Percentiles rank a stretch among this genome's conserved stretches.
These are phyloP conservation scores for Bipolaris victoriae DNA, from an alignment of 2,329 filamentous ascomycete genomes.

Conservation along the genomic window DNA sequence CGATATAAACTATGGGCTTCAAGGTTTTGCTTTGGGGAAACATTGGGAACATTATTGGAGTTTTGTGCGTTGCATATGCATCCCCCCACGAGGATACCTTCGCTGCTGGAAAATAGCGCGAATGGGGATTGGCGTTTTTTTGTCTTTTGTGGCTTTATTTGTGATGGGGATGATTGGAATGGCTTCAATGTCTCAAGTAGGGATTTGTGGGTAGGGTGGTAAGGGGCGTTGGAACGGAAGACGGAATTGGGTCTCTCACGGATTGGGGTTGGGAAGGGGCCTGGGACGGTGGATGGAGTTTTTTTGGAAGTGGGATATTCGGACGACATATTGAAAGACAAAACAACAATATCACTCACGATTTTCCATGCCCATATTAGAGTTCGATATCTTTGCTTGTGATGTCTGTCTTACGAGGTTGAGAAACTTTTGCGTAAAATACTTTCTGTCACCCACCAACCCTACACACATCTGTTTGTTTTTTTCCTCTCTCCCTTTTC, in stretches of 20 bases:
- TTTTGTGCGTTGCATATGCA: slow-evolving; percentile 37
- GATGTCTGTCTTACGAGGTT: background rate
- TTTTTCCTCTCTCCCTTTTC: too few species aligned
- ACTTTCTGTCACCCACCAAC: too few species aligned
- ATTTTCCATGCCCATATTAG: slow-evolving; percentile 23
- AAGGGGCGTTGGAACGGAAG: background rate
- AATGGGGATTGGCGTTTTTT: slow-evolving; percentile 39
- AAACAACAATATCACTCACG: slow-evolving; percentile 26
- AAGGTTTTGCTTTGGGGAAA: slow-evolving; percentile 6
- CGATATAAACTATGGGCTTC: slow-evolving; percentile 13
- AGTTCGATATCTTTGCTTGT: background rate
- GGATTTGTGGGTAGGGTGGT: background rate
- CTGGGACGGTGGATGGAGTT: background rate
- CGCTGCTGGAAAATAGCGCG: slow-evolving; percentile 36
- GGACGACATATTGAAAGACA: slow-evolving; percentile 9
- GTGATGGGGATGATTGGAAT: slow-evolving; percentile 9
- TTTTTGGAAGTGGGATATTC: slow-evolving; percentile 4
- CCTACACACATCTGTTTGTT: too few species aligned
- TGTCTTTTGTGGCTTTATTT: background rate
- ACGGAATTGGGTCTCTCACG: background rate
- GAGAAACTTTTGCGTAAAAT: too few species aligned
- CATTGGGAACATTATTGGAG: slow-evolving; percentile 18
- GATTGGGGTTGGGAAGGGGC: background rate
- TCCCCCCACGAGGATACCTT: slow-evolving; percentile 38
- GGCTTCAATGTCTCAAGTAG: slow-evolving; percentile 10